Evolutionary conservation across 768 basidiomycete species (phyloP).

Genomic region (Boletus vermiculosoides): DNA sequence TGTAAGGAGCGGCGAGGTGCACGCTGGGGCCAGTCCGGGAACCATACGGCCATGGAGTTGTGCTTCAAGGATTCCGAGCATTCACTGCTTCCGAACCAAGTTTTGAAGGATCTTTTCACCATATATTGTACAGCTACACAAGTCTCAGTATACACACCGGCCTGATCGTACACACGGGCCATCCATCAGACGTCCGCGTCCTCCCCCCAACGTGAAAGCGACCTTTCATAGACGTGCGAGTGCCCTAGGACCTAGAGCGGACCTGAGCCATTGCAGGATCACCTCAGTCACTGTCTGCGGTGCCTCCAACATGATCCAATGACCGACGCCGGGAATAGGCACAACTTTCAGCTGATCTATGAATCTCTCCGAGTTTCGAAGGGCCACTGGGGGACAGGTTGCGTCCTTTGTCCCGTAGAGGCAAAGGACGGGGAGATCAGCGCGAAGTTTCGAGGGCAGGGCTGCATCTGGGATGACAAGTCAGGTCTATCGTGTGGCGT

Average conservation of each 20-base stretch:
- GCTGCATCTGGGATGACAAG: slow-evolving; percentile 36
- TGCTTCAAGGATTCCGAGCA: not conserved
- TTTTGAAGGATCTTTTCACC: not conserved
- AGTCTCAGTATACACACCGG: not conserved
- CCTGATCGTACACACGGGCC: not conserved
- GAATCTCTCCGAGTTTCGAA: slow-evolving; percentile 48
- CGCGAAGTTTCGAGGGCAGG: slow-evolving; percentile 42
- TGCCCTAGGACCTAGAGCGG: not conserved
- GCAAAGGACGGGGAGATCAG: slow-evolving; percentile 57
- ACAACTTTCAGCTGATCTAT: slow-evolving; percentile 51
- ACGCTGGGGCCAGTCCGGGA: not conserved
- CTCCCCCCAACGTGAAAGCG: not conserved
- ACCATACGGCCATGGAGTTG: not conserved
- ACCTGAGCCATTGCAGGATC: slow-evolving; percentile 47
- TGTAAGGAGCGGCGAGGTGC: not conserved
- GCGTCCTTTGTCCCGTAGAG: slow-evolving; percentile 58
- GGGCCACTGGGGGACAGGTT: slow-evolving; percentile 42
- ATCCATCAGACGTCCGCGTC: not conserved
- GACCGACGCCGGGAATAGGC: slow-evolving; percentile 54
- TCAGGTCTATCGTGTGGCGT: not conserved
- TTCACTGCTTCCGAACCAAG: not conserved
- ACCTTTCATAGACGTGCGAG: slow-evolving; percentile 6
- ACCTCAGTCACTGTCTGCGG: slow-evolving; percentile 51
- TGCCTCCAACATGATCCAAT: slow-evolving; percentile 70
- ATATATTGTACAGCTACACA: not conserved